phyloP scores from a whole-genome alignment of 2,329 filamentous ascomycete species.

The Bipolaris cookei region DNA sequence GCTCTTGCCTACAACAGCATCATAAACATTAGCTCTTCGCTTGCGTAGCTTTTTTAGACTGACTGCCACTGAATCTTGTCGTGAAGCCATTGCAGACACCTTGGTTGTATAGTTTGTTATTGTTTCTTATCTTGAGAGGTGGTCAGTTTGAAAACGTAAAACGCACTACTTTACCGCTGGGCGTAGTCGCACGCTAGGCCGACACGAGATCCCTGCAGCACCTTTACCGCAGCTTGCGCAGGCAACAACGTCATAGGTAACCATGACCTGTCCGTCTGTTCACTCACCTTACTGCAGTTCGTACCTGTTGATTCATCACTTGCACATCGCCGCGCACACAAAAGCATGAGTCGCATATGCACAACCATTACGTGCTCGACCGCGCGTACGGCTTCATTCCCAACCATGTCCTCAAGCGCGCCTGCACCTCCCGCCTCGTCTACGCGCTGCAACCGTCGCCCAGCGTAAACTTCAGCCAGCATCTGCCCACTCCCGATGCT shows the following conservation, averaged over 20 bases:
- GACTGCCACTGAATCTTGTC: background rate
- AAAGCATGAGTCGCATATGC: slow-evolving; percentile 50
- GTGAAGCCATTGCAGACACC: background rate
- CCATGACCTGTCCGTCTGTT: too few species aligned
- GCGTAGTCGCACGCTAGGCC: background rate
- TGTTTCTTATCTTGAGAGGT: background rate
- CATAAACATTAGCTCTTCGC: slow-evolving; percentile 67
- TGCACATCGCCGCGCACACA: slow-evolving; percentile 16
- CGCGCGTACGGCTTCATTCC: slow-evolving; percentile 71
- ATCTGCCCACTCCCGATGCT: slow-evolving; percentile 51
- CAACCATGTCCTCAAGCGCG: slow-evolving; percentile 68
- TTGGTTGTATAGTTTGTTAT: too few species aligned
- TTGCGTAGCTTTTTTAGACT: slow-evolving; percentile 14
- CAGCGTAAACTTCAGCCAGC: slow-evolving; percentile 73
- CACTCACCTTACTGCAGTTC: background rate
- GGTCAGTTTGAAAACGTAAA: background rate
- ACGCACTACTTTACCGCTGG: background rate
- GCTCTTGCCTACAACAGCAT: slow-evolving; percentile 70
- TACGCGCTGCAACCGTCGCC: slow-evolving; percentile 69
- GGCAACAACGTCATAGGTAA: slow-evolving; percentile 28
- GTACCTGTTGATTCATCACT: background rate
- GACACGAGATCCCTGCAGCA: too few species aligned
- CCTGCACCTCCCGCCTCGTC: slow-evolving; percentile 70
- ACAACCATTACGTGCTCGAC: slow-evolving; percentile 69
- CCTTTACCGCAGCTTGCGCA: background rate